Evolutionary conservation across 805 yeast species (phyloP).

Genomic region (Candida corydali): DNA sequence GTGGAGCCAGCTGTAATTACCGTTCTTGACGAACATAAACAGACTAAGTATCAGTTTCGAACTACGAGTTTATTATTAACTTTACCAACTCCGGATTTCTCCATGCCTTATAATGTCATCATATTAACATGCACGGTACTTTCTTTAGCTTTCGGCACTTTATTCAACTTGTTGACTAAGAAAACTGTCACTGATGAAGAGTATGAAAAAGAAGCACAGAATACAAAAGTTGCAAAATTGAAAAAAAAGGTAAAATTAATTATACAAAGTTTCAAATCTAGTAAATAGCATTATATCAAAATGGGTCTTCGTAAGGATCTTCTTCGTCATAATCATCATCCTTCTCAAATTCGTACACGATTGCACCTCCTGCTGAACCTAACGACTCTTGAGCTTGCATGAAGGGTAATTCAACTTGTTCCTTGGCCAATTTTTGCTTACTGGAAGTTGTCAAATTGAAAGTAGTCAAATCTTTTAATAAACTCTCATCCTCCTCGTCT

Average conservation of each 20-base stretch:
- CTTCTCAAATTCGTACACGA: slow-evolving; percentile 90
- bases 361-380: slow-evolving; percentile 75
- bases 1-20: slow-evolving; percentile 85
- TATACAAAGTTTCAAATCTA: slow-evolving; percentile 4
- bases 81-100: slow-evolving; percentile 94
- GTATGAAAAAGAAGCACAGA: slow-evolving; percentile 17
- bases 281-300: slow-evolving; percentile 34
- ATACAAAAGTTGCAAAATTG: slow-evolving; percentile 14
- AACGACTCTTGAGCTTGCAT: slow-evolving; percentile 77
- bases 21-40: slow-evolving; percentile 34
- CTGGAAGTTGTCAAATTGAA: slow-evolving; percentile 76
- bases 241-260: slow-evolving; percentile 9
- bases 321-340: slow-evolving; percentile 98
- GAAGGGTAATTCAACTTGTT: slow-evolving; percentile 86
- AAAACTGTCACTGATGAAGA: slow-evolving; percentile 74
- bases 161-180: slow-evolving; percentile 75
- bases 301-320: slow-evolving; percentile 96
- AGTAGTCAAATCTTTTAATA: slow-evolving; percentile 75
- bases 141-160: slow-evolving; percentile 86
- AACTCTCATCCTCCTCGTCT: slow-evolving; percentile 44
- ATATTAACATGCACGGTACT: slow-evolving; percentile 89
- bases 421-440: slow-evolving; percentile 73
- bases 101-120: slow-evolving; percentile 98
- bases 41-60: slow-evolving; percentile 48
- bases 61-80: slow-evolving; percentile 84